A percentile compares a stretch with the other conserved stretches of the same genome.
phyloP scores from a whole-genome alignment of 495 filamentous ascomycete genomes.

The Penicillium turbatum region DNA sequence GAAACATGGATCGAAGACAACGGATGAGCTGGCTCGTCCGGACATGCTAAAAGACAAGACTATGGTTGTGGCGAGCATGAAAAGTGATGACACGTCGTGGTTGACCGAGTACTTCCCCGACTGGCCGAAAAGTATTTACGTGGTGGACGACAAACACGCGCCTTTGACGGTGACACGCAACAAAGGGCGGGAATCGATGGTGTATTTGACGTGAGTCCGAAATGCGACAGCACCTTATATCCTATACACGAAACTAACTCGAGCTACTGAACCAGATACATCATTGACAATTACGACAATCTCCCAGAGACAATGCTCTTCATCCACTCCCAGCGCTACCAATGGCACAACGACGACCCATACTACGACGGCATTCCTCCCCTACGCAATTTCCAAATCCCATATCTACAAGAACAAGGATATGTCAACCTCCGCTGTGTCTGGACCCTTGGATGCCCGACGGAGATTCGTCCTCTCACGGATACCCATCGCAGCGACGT shows the following conservation, averaged over 20 bases:
- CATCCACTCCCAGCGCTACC: conserved; percentile 56
- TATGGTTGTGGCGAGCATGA: conserved; percentile 53
- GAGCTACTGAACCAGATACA: conserved; percentile 37
- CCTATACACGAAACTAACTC: neutral
- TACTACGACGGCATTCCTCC: conserved; percentile 48
- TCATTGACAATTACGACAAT: conserved; percentile 61
- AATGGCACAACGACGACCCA: conserved; percentile 60
- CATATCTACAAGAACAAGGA: conserved; percentile 51
- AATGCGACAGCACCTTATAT: neutral
- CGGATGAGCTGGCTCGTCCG: conserved; percentile 31
- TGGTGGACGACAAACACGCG: conserved; percentile 46
- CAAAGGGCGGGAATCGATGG: conserved; percentile 58
- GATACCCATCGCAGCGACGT: conserved; percentile 41
- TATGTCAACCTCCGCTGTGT: conserved; percentile 66
- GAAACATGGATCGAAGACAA: conserved; percentile 12
- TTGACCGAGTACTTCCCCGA: conserved; percentile 45
- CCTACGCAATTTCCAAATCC: conserved; percentile 50
- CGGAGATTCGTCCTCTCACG: conserved; percentile 49
- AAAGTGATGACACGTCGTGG: conserved; percentile 54
- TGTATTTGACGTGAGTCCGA: conserved; percentile 53
- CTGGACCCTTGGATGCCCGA: conserved; percentile 59
- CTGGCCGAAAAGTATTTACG: conserved; percentile 50
- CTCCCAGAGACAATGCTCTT: conserved; percentile 58
- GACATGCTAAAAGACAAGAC: conserved; percentile 32
- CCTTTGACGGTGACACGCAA: conserved; percentile 46